Percentiles rank a stretch among this genome's conserved stretches.
phyloP scores from a whole-genome alignment of 441 rosid species.

The Manihot esculenta region DNA sequence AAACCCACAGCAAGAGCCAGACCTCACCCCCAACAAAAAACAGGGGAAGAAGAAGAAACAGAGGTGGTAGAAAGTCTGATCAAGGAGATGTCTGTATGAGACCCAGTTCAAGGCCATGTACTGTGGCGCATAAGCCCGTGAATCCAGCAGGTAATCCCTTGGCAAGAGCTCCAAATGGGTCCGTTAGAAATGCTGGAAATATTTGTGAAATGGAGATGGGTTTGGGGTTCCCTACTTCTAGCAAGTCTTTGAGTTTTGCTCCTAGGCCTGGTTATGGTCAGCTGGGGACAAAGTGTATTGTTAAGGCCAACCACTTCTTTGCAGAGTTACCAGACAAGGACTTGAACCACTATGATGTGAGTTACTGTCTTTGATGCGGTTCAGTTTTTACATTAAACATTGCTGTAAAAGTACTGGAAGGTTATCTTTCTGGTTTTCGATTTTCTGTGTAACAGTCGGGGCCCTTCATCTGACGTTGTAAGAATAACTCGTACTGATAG shows the following conservation, averaged over 20 bases:
- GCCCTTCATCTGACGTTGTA: conserved; percentile 25
- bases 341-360: conserved; percentile 92
- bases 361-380: conserved; percentile 31
- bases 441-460: conserved; percentile 1
- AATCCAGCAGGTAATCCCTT: conserved; percentile 39
- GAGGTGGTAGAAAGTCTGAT: conserved; percentile 93
- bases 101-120: conserved; percentile 95
- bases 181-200: conserved; percentile 30
- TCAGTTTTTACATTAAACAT: conserved; percentile 15
- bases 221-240: conserved; percentile 59
- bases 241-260: conserved; percentile 75
- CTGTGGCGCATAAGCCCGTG: conserved; percentile 48
- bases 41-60: conserved; percentile 82
- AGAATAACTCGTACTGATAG: conserved; percentile 1
- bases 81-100: conserved; percentile 81
- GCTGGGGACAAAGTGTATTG: conserved; percentile 86
- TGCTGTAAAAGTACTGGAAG: conserved; percentile 15
- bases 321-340: conserved; percentile 87
- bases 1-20: conserved; percentile 39
- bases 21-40: conserved; percentile 66
- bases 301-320: conserved; percentile 97
- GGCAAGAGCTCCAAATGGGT: conserved; percentile 33
- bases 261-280: conserved; percentile 86
- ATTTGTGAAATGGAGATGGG: conserved; percentile 47
- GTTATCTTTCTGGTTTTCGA: neutral